Percentiles rank a stretch among this genome's conserved stretches.
Conservation (phyloP, 257 asterid species). For the Marsdenia floribunda region DNA sequence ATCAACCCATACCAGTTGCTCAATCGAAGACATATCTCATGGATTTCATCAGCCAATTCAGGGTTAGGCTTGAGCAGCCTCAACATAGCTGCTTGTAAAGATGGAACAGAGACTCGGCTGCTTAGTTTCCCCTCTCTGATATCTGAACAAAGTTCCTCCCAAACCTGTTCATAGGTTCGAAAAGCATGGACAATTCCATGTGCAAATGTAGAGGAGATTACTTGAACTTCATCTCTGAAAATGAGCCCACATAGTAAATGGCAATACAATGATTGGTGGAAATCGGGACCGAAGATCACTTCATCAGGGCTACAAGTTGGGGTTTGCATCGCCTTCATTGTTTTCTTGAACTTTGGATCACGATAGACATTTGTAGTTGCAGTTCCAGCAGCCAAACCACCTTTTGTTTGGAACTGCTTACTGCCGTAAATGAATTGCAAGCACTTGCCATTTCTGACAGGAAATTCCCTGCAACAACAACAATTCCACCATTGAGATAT, state of each 20-base stretch:
- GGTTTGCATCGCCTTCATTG: slow-evolving; percentile 78
- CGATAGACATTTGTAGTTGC: slow-evolving; percentile 92
- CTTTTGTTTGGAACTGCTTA: slow-evolving; percentile 89
- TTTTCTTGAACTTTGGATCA: slow-evolving; percentile 56
- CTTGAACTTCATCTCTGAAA: slow-evolving; percentile 61
- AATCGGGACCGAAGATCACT: slow-evolving; percentile 87
- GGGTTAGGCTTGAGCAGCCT: slow-evolving; percentile 66
- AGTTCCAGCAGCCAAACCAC: slow-evolving; percentile 90
- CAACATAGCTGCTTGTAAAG: slow-evolving; percentile 54
- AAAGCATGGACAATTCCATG: slow-evolving; percentile 89
- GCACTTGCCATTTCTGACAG: slow-evolving; percentile 67
- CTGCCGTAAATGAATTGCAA: slow-evolving; percentile 86
- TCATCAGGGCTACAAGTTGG: slow-evolving; percentile 94
- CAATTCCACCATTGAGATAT: background rate
- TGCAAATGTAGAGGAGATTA: slow-evolving; percentile 80
- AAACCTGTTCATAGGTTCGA: slow-evolving; percentile 62
- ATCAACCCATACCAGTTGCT: slow-evolving; percentile 80
- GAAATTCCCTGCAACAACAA: slow-evolving; percentile 52
- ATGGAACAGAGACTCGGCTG: slow-evolving; percentile 55
- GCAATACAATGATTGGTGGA: slow-evolving; percentile 79
- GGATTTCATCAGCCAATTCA: slow-evolving; percentile 47
- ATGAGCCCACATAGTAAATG: slow-evolving; percentile 85
- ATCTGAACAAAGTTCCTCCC: slow-evolving; percentile 70
- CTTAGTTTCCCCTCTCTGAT: slow-evolving; percentile 66
- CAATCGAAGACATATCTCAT: slow-evolving; percentile 40